A percentile compares a stretch with the other conserved stretches of the same genome.
Evolutionary conservation across 495 filamentous ascomycete species (phyloP).

Genomic region (Patellaria atrata): DNA sequence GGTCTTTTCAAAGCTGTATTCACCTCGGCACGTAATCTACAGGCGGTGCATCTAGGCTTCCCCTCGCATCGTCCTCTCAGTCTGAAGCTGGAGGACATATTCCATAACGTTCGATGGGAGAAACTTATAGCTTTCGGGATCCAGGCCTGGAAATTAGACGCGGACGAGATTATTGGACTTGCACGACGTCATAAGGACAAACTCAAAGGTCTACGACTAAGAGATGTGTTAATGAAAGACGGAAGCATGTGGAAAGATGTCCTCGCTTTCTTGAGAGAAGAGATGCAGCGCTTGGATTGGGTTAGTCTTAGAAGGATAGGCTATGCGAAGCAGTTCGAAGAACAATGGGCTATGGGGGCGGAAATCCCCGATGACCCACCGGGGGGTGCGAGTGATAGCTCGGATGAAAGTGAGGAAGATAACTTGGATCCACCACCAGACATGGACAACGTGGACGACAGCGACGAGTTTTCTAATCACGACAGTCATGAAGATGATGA

Average conservation of each 20-base stretch:
- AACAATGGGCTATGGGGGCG: conserved; percentile 25
- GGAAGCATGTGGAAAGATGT: conserved; percentile 48
- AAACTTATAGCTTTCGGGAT: conserved; percentile 49
- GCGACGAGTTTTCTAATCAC: conserved; percentile 12
- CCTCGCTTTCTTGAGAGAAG: conserved; percentile 37
- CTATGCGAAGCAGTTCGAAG: conserved; percentile 44
- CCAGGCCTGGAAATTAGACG: conserved; percentile 46
- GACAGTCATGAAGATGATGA: conserved; percentile 17
- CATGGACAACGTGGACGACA: conserved; percentile 13
- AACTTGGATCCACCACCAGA: conserved; percentile 13
- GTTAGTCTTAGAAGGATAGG: conserved; percentile 47
- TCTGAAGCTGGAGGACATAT: conserved; percentile 42
- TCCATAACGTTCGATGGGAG: conserved; percentile 48
- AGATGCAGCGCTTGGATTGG: conserved; percentile 45
- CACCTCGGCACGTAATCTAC: conserved; percentile 41
- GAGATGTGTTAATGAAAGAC: conserved; percentile 42
- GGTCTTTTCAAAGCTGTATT: conserved; percentile 42
- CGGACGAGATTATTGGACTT: conserved; percentile 44
- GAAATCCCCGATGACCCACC: conserved; percentile 33
- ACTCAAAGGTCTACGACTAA: conserved; percentile 43
- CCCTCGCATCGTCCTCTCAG: conserved; percentile 40
- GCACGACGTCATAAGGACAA: conserved; percentile 40
- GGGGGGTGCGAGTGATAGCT: conserved; percentile 26
- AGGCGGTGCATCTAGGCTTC: conserved; percentile 54
- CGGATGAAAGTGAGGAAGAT: conserved; percentile 20